Percentiles rank a stretch among this genome's conserved stretches.
Evolutionary conservation across 306 rosid species (phyloP).

Genomic region (Biancaea sappan): DNA sequence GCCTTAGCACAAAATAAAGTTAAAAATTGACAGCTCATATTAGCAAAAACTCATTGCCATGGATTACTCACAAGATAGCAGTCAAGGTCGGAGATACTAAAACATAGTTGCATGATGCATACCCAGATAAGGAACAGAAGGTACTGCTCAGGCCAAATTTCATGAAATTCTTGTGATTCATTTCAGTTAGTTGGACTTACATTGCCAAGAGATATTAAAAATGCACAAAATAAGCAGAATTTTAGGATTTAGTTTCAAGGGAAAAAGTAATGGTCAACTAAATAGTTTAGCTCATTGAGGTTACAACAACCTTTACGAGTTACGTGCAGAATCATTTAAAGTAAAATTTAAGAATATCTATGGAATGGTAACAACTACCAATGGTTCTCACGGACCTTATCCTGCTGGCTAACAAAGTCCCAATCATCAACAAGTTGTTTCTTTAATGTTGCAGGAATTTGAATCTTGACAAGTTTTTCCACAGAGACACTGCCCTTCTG

Average conservation of each 20-base stretch:
- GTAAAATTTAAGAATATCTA: slow-evolving; percentile 16
- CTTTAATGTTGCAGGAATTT: slow-evolving; percentile 82
- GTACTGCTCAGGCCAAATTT: background rate
- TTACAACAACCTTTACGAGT: slow-evolving; percentile 4
- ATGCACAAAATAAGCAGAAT: background rate
- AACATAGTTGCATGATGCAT: slow-evolving; percentile 3
- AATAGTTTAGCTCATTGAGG: slow-evolving; percentile 4
- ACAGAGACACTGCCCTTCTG: slow-evolving; percentile 60
- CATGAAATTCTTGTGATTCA: background rate
- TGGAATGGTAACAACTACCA: slow-evolving; percentile 9
- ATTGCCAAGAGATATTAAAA: background rate
- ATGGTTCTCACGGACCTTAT: slow-evolving; percentile 60
- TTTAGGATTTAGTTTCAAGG: slow-evolving; percentile 4
- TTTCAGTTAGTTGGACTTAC: slow-evolving; percentile 5
- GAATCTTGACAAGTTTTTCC: slow-evolving; percentile 84
- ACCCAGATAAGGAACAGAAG: background rate
- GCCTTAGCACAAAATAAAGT: slow-evolving; percentile 8
- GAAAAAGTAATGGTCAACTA: background rate
- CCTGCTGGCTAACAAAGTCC: slow-evolving; percentile 80
- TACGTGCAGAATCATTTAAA: background rate
- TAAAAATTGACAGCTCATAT: background rate
- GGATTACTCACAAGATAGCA: slow-evolving; percentile 8
- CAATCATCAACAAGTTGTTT: slow-evolving; percentile 95
- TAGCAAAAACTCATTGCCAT: background rate
- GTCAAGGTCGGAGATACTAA: background rate